These are phyloP conservation scores for Fusarium clavum DNA, from an alignment of 2,329 filamentous ascomycete genomes.

Conservation along the genomic window DNA sequence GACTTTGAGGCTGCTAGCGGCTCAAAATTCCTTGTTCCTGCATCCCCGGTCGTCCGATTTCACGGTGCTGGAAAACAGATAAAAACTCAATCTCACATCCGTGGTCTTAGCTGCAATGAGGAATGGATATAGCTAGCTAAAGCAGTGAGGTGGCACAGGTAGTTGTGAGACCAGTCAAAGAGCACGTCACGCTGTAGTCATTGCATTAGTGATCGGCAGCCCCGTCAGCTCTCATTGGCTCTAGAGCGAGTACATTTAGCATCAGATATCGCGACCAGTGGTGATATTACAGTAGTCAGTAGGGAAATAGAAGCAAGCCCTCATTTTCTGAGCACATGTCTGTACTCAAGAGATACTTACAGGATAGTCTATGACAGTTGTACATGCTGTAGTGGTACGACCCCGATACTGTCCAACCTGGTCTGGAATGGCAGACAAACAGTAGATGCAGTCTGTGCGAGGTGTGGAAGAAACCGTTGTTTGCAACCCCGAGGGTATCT, in stretches of 20 bases:
- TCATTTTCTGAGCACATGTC: not conserved
- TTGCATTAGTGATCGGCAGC: slow-evolving; percentile 3
- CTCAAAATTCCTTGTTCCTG: slow-evolving; percentile 36
- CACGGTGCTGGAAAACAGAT: slow-evolving; percentile 6
- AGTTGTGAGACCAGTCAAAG: not conserved
- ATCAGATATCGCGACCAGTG: not conserved
- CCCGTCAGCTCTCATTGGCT: not conserved
- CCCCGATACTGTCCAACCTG: too few relatives aligned
- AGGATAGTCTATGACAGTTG: not conserved
- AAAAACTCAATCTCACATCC: slow-evolving; percentile 9
- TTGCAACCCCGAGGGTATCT: not conserved
- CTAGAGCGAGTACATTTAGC: not conserved
- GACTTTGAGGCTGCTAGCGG: slow-evolving; percentile 3
- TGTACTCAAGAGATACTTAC: not conserved
- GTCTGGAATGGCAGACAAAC: not conserved
- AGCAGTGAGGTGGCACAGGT: not conserved
- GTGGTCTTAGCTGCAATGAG: slow-evolving; percentile 3
- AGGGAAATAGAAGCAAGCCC: not conserved
- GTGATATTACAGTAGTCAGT: not conserved
- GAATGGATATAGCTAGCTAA: slow-evolving; percentile 8
- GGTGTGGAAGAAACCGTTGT: not conserved
- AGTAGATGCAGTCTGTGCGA: not conserved
- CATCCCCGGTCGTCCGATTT: slow-evolving; percentile 23
- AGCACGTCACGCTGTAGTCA: slow-evolving; percentile 9
- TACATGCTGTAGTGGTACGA: not conserved